Conservation (phyloP, 106 monocot species). For the Allium fistulosum region DNA sequence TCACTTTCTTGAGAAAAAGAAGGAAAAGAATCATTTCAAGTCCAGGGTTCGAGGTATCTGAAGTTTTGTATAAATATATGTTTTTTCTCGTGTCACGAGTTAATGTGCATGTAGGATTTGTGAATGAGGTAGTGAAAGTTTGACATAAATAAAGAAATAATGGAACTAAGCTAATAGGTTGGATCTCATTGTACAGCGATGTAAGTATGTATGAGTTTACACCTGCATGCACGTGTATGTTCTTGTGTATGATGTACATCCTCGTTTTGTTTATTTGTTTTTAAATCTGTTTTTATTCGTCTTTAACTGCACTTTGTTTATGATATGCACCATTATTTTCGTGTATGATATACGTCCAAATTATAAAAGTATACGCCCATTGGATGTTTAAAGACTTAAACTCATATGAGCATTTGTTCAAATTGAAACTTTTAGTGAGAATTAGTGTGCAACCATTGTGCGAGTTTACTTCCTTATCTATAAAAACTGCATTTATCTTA, state of each 20-base stretch:
- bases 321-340: not conserved
- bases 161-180: not conserved
- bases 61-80: not conserved
- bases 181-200: not conserved
- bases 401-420: no score
- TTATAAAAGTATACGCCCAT: no score
- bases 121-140: conserved; percentile 2
- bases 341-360: no score
- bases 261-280: not conserved
- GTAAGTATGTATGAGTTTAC: not conserved
- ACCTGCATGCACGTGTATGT: not conserved
- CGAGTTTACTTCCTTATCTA: no score
- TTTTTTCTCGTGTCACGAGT: not conserved
- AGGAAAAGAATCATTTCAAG: not conserved
- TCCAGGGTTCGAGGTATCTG: not conserved
- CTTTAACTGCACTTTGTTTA: not conserved
- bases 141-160: not conserved
- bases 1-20: not conserved
- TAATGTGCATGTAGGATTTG: not conserved
- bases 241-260: not conserved
- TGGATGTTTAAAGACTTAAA: no score
- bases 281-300: not conserved
- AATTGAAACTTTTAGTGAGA: no score
- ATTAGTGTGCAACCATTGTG: no score
- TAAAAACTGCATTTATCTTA: no score